A percentile compares a stretch with the other conserved stretches of the same genome.
phyloP scores from a whole-genome alignment of 164 flowering plant genomes.

The Vitis riparia region DNA sequence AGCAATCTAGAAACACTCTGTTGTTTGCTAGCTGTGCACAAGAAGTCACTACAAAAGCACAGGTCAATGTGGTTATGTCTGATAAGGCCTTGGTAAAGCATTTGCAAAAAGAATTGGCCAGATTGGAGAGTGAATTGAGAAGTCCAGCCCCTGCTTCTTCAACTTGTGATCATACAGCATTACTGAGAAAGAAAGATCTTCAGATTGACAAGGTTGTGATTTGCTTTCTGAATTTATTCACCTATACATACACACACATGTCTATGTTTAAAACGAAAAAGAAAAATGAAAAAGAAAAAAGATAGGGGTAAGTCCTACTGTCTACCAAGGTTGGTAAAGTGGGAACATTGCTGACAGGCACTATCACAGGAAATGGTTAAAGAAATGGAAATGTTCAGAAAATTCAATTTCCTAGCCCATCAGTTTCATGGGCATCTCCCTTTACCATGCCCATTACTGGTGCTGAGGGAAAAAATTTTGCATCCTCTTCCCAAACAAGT shows the following conservation, averaged over 20 bases:
- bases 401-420: no score
- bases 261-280: background rate
- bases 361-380: no score
- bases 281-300: no score
- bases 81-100: conserved; percentile 84
- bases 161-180: conserved; percentile 42
- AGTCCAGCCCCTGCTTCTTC: conserved; percentile 45
- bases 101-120: conserved; percentile 69
- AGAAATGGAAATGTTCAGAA: no score
- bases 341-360: no score
- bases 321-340: no score
- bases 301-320: no score
- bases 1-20: conserved; percentile 72
- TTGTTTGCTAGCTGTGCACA: conserved; percentile 72
- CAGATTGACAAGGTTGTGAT: conserved; percentile 79
- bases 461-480: no score
- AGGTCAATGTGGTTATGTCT: conserved; percentile 77
- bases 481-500: no score
- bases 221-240: background rate
- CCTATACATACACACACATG: background rate
- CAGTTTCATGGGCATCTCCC: no score
- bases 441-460: no score
- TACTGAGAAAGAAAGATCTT: conserved; percentile 77
- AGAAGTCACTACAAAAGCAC: conserved; percentile 66
- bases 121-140: conserved; percentile 71